These are phyloP conservation scores for Lachnellula willkommii DNA, from an alignment of 2,329 filamentous ascomycete genomes.

Conservation along the genomic window DNA sequence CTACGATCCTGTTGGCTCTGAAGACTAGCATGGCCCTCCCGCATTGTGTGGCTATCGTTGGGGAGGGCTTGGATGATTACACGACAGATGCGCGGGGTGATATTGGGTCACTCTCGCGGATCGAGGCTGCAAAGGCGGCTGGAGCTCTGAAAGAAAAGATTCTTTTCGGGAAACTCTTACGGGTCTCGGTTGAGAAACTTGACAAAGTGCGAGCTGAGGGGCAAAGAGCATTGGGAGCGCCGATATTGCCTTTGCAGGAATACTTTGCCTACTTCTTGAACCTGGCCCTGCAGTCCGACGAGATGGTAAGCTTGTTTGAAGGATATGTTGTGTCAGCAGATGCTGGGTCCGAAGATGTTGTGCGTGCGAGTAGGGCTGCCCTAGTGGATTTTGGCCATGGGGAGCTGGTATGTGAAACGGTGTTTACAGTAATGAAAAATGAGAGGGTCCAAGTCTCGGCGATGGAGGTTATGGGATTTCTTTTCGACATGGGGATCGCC, in stretches of 20 bases:
- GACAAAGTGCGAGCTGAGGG: conserved; percentile 74
- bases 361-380: conserved; percentile 62
- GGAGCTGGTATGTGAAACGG: conserved; percentile 43
- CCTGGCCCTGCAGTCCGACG: conserved; percentile 22
- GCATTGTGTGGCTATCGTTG: conserved; percentile 31
- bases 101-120: conserved; percentile 77
- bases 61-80: conserved; percentile 74
- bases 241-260: background rate
- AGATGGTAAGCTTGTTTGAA: conserved; percentile 52
- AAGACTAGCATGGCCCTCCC: conserved; percentile 35
- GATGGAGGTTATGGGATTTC: conserved; percentile 70
- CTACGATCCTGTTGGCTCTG: conserved; percentile 52
- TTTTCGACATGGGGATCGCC: conserved; percentile 60
- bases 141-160: conserved; percentile 36
- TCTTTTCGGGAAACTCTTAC: conserved; percentile 38
- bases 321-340: conserved; percentile 70
- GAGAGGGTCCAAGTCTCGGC: conserved; percentile 71
- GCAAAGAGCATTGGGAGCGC: conserved; percentile 39
- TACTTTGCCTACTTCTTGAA: background rate
- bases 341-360: conserved; percentile 69
- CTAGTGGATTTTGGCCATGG: conserved; percentile 46
- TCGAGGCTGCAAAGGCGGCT: conserved; percentile 69
- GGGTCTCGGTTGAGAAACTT: conserved; percentile 81
- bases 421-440: conserved; percentile 50
- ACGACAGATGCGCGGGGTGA: conserved; percentile 86